Percentiles rank a stretch among this genome's conserved stretches.
These are phyloP conservation scores for Trametes cubensis DNA, from an alignment of 768 basidiomycete species.

Conservation along the genomic window DNA sequence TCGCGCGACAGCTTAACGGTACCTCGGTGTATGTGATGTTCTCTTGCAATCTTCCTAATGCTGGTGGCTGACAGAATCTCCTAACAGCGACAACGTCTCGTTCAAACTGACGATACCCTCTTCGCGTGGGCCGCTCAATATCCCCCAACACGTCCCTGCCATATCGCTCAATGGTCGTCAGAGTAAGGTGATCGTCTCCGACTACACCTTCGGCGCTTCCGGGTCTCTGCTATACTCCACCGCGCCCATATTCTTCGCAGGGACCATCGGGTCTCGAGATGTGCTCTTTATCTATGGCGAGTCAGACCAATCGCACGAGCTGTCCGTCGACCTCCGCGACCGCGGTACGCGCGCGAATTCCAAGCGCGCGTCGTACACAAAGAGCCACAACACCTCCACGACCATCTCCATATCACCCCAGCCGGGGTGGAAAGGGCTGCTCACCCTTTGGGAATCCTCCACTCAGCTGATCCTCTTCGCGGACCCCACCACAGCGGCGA, in stretches of 20 bases:
- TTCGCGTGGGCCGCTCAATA: conserved; percentile 50
- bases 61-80: not conserved
- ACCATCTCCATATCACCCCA: conserved; percentile 53
- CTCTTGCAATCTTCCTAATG: not conserved
- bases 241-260: conserved; percentile 69
- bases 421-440: conserved; percentile 54
- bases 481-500: conserved; percentile 65
- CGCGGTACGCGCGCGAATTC: conserved; percentile 15
- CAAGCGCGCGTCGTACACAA: conserved; percentile 33
- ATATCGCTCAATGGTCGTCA: conserved; percentile 71
- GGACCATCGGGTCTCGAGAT: conserved; percentile 46
- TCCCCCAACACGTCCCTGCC: conserved; percentile 57
- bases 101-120: conserved; percentile 70
- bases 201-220: conserved; percentile 65
- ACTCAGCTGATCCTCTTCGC: conserved; percentile 70
- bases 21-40: conserved; percentile 62
- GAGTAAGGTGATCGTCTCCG: conserved; percentile 72
- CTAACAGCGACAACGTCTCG: conserved; percentile 45
- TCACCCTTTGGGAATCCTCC: conserved; percentile 67
- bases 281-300: conserved; percentile 46
- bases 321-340: conserved; percentile 34
- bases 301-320: conserved; percentile 38
- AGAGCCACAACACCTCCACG: conserved; percentile 36
- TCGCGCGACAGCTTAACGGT: conserved; percentile 68
- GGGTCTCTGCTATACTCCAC: conserved; percentile 70